Conservation (phyloP, 2,329 filamentous ascomycete species). For the Neonectria faginata region DNA sequence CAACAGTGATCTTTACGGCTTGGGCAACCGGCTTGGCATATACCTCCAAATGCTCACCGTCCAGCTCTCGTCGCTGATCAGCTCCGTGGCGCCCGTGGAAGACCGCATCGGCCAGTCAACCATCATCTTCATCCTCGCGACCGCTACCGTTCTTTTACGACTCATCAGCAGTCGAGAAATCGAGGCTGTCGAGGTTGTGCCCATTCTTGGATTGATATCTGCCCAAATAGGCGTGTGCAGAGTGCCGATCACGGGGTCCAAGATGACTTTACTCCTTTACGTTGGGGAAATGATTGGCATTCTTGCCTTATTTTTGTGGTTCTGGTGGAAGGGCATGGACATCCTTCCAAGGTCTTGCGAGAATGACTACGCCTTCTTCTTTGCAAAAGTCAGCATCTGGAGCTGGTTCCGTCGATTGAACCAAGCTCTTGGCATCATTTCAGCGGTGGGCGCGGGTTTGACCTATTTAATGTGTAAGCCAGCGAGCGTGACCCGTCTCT, state of each 20-base stretch:
- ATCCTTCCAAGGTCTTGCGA: slow-evolving; percentile 10
- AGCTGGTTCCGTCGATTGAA: slow-evolving; percentile 21
- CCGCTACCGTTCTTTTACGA: neutral
- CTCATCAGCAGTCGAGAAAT: neutral
- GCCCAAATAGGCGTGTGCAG: slow-evolving; percentile 22
- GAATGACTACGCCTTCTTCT: slow-evolving; percentile 18
- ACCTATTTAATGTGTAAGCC: neutral
- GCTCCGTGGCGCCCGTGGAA: slow-evolving; percentile 4
- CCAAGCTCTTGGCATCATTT: slow-evolving; percentile 18
- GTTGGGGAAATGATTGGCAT: slow-evolving; percentile 12
- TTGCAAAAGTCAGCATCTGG: slow-evolving; percentile 23
- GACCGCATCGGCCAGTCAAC: slow-evolving; percentile 17
- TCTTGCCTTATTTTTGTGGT: slow-evolving; percentile 16
- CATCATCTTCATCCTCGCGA: slow-evolving; percentile 14
- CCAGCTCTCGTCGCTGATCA: slow-evolving; percentile 16
- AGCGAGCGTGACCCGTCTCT: neutral
- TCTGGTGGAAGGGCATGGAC: slow-evolving; percentile 23
- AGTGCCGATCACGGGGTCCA: slow-evolving; percentile 13
- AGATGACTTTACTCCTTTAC: slow-evolving; percentile 14
- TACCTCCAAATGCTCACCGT: slow-evolving; percentile 22
- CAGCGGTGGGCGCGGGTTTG: neutral
- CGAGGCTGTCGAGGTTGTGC: slow-evolving; percentile 16
- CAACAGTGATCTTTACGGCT: slow-evolving; percentile 17
- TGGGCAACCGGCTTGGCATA: slow-evolving; percentile 20
- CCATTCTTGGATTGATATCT: slow-evolving; percentile 14